These are phyloP conservation scores for Spergularia bocconei DNA, from an alignment of 148 eudicot genomes.

Conservation along the genomic window DNA sequence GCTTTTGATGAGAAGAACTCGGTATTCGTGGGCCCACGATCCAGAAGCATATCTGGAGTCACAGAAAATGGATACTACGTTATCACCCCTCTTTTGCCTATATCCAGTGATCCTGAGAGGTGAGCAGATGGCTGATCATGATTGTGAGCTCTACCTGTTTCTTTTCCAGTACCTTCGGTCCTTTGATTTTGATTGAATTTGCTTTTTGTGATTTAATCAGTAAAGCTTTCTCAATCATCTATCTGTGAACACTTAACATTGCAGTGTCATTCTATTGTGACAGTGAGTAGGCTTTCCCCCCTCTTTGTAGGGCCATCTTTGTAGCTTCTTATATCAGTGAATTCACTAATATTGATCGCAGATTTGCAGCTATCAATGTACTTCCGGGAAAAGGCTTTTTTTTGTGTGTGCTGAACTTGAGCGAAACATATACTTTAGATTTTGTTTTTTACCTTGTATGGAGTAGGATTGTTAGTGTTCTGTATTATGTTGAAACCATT, in stretches of 20 bases:
- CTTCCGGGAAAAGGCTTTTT: background rate
- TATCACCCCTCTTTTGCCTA: constrained; percentile 79
- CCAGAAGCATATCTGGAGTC: constrained; percentile 97
- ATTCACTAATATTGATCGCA: background rate
- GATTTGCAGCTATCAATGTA: background rate
- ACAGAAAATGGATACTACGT: constrained; percentile 93
- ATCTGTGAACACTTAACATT: too few relatives aligned
- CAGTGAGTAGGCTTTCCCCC: too few relatives aligned
- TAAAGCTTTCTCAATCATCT: too few relatives aligned
- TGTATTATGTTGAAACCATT: background rate
- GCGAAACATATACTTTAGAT: background rate
- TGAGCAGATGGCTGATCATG: constrained; percentile 26
- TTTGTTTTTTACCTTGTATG: background rate
- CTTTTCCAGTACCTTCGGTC: background rate
- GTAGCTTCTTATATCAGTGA: background rate
- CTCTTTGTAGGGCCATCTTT: background rate
- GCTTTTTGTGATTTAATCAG: too few relatives aligned
- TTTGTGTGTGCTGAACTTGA: background rate
- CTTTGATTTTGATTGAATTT: too few relatives aligned
- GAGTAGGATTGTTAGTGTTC: background rate
- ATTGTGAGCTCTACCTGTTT: constrained; percentile 4
- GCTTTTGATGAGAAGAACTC: constrained; percentile 74
- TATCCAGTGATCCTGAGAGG: constrained; percentile 63
- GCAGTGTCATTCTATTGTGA: too few relatives aligned
- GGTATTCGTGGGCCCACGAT: constrained; percentile 86